phyloP scores from a whole-genome alignment of 2,329 filamentous ascomycete species.

The Cladosporium phlei region DNA sequence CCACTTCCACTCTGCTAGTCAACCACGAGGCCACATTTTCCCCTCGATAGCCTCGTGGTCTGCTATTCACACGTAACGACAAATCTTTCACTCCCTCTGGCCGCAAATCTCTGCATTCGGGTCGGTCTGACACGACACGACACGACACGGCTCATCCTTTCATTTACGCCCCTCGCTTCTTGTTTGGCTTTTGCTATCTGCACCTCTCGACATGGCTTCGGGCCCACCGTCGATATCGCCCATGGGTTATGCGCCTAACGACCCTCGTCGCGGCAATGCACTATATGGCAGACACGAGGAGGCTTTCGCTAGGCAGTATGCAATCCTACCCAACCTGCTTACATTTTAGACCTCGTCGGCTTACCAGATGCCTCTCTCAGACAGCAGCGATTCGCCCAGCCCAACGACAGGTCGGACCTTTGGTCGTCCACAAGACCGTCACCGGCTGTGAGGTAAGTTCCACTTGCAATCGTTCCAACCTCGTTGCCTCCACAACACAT shows the following conservation, averaged over 20 bases:
- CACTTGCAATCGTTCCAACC: constrained; percentile 14
- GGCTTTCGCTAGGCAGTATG: constrained; percentile 20
- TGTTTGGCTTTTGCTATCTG: constrained; percentile 10
- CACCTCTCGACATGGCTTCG: constrained; percentile 17
- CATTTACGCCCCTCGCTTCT: constrained; percentile 6
- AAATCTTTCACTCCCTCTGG: constrained; percentile 1
- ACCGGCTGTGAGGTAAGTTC: constrained; percentile 26
- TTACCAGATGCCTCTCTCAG: constrained; percentile 17
- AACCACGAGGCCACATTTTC: constrained; percentile 13
- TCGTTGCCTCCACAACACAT: constrained; percentile 15
- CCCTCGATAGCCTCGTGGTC: constrained; percentile 12
- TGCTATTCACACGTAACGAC: constrained; percentile 6
- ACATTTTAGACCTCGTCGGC: not conserved
- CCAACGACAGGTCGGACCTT: constrained; percentile 23
- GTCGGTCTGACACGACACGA: constrained; percentile 9
- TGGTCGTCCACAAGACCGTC: constrained; percentile 26
- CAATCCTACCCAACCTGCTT: not conserved
- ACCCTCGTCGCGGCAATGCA: constrained; percentile 15
- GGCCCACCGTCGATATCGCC: constrained; percentile 14
- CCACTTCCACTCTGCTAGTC: constrained; percentile 9
- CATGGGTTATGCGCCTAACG: constrained; percentile 26
- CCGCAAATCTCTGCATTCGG: constrained; percentile 12
- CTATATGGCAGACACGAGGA: constrained; percentile 19
- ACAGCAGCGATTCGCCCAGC: constrained; percentile 24
- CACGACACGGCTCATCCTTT: constrained; percentile 9